Evolutionary conservation across 495 filamentous ascomycete species (phyloP).

Genomic region (Hyaloscypha hepaticicola): DNA sequence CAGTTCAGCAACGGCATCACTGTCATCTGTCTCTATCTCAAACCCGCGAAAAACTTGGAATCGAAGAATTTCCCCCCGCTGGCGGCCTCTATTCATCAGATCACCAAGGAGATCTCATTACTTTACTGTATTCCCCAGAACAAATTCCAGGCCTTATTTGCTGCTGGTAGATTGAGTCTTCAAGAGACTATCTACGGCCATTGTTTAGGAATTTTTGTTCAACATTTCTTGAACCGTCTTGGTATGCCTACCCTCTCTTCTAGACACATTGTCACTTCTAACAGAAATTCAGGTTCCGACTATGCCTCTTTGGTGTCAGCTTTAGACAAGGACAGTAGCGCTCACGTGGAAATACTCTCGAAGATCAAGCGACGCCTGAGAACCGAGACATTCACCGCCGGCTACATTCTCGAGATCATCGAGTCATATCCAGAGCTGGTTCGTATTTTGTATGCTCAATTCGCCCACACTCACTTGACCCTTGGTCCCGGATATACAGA

Average conservation of each 20-base stretch:
- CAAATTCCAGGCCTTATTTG: slow-evolving; percentile 87
- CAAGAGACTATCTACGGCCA: slow-evolving; percentile 98
- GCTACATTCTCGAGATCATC: slow-evolving; percentile 97
- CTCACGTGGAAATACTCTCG: slow-evolving; percentile 85
- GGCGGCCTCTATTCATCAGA: slow-evolving; percentile 94
- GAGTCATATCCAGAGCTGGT: slow-evolving; percentile 85
- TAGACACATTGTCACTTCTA: slow-evolving; percentile 5
- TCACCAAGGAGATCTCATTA: slow-evolving; percentile 96
- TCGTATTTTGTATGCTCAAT: slow-evolving; percentile 84
- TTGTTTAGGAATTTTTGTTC: slow-evolving; percentile 94
- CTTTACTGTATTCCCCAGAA: slow-evolving; percentile 98
- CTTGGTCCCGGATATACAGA: slow-evolving; percentile 65
- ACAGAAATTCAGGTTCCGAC: slow-evolving; percentile 57
- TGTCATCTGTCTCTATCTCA: slow-evolving; percentile 91
- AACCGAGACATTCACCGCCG: slow-evolving; percentile 94
- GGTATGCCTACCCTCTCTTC: slow-evolving; percentile 37
- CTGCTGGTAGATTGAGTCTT: slow-evolving; percentile 81
- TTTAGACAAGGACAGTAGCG: slow-evolving; percentile 74
- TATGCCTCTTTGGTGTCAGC: slow-evolving; percentile 84
- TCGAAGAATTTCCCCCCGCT: slow-evolving; percentile 65
- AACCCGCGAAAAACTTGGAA: slow-evolving; percentile 53
- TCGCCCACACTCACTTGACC: slow-evolving; percentile 87
- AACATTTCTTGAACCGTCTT: slow-evolving; percentile 94
- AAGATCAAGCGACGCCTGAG: slow-evolving; percentile 95
- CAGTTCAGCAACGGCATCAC: slow-evolving; percentile 99